Evolutionary conservation across 495 filamentous ascomycete genomes (phyloP).

Genomic region (Neurospora tetraspora): DNA sequence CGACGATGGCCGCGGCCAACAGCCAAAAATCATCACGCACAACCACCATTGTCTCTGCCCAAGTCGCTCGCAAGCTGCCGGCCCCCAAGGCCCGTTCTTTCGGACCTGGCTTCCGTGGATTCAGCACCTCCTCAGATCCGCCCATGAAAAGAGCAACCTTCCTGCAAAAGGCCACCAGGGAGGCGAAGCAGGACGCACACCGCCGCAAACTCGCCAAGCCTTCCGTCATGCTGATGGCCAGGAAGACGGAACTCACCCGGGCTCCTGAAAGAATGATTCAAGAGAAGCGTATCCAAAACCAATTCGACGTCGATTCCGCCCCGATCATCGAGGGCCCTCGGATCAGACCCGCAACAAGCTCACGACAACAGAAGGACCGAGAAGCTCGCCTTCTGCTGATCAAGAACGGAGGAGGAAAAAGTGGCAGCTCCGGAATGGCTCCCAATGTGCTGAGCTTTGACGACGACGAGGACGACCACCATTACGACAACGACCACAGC

Average conservation of each 20-base stretch:
- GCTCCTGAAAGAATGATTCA: constrained; percentile 30
- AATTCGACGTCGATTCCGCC: constrained; percentile 8
- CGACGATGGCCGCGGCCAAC: constrained; percentile 16
- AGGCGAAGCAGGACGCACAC: constrained; percentile 3
- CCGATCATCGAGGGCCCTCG: constrained; percentile 2
- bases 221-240: constrained; percentile 12
- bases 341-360: neutral
- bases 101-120: neutral
- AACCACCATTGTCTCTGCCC: constrained; percentile 14
- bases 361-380: constrained; percentile 3
- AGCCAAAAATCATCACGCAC: constrained; percentile 21
- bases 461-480: constrained; percentile 10
- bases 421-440: neutral
- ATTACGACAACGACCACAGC: neutral
- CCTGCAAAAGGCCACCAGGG: constrained; percentile 7
- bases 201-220: constrained; percentile 16
- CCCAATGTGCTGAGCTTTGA: constrained; percentile 12
- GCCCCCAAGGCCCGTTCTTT: neutral
- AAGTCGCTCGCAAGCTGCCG: constrained; percentile 15
- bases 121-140: constrained; percentile 1
- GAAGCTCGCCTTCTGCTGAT: constrained; percentile 20
- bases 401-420: constrained; percentile 8
- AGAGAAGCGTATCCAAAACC: constrained; percentile 21
- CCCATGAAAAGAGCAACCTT: constrained; percentile 6
- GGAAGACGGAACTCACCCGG: constrained; percentile 18